Evolutionary conservation across 2,329 filamentous ascomycete species (phyloP), one percentile per base, ranked within the genome.

Genomic region (Fusarium sp.): DNA sequence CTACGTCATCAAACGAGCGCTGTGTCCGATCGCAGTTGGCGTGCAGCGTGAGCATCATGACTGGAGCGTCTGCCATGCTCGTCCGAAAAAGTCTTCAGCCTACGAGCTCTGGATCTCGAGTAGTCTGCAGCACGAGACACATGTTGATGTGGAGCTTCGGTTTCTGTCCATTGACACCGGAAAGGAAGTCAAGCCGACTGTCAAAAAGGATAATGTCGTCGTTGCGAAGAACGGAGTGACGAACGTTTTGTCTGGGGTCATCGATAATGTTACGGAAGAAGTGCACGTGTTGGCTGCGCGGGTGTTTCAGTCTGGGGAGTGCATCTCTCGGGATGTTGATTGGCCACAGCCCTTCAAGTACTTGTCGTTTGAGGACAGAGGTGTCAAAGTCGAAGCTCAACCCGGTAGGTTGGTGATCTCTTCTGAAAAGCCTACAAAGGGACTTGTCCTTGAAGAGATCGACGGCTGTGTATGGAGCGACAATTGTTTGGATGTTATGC

Each of bases 291-390:
- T 48, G 45, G 18, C 24, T 20, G 45, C 18, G 7, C 25, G 45
- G 7, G 18, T 48, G 4, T 48, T 48, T 6, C 34, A n/a, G 34
- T 38, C 18, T 38, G 34, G 34, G n/a, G 10, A 38, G 34, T 38
- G 34, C 34, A 38, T 38, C 11, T n/a, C 34, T 9, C 59, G 22
- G 16, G 85, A 87, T 61, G 80, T 83, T 15, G 85, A 86, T 30
- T 91, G 88, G 88, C 88, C 88, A 1, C 86, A 90, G 49, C 88
- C 88, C 1, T 69, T 90, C 53, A 91, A 91, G 77, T 90, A 89
- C 65, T 76, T 88, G 2, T 82, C 85, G 66, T 79, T 90, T 44
- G 76, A 80, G 15, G 78, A 83, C 41, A 82, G 85, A 27, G 74
- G 68, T 3, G 58, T 79, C 13, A 43, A 78, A 1, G 75, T 88